Percentiles rank a stretch among this genome's conserved stretches.
These are phyloP conservation scores for Arthonia radiata DNA, from an alignment of 495 filamentous ascomycete species.

Conservation along the genomic window DNA sequence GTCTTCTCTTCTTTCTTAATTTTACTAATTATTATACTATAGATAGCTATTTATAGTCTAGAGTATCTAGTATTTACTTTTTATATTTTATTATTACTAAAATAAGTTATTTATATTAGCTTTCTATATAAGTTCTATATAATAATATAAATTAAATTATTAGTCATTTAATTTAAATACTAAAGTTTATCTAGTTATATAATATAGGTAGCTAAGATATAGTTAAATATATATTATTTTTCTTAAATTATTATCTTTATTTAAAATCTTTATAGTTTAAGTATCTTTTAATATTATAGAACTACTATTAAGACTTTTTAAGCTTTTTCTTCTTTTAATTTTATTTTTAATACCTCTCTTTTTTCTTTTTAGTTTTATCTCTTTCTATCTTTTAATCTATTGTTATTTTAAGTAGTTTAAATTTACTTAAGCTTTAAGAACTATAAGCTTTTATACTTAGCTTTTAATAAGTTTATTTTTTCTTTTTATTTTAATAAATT, in stretches of 20 bases:
- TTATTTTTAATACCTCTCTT: background rate
- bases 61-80: background rate
- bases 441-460: background rate
- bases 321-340: background rate
- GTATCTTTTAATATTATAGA: background rate
- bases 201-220: background rate
- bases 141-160: background rate
- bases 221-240: background rate
- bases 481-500: background rate
- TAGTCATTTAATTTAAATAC: background rate
- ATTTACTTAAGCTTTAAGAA: background rate
- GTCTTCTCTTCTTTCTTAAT: too few species aligned
- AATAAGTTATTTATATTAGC: background rate
- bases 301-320: background rate
- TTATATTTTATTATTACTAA: background rate
- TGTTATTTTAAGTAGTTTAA: background rate
- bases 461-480: background rate
- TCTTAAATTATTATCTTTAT: background rate
- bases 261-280: background rate
- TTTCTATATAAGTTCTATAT: background rate
- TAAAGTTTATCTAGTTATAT: background rate
- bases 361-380: too few species aligned
- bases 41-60: too few species aligned
- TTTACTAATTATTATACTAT: too few species aligned
- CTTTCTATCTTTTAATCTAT: too few species aligned